phyloP scores from a whole-genome alignment of 306 rosid species.

The Casuarina cunninghamiana region DNA sequence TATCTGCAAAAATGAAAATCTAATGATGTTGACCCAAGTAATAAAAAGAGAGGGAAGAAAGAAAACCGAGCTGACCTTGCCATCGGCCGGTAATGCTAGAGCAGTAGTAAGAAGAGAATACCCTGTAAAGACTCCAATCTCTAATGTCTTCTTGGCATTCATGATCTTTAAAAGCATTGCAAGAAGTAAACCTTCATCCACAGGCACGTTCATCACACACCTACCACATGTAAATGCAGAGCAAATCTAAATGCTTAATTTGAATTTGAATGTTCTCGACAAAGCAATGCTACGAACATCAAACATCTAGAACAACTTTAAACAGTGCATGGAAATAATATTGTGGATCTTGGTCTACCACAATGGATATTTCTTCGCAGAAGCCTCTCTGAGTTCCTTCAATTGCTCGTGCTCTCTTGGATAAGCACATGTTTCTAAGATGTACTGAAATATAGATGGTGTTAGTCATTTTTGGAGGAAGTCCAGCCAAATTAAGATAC shows the following conservation, averaged over 20 bases:
- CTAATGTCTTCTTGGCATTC: conserved; percentile 63
- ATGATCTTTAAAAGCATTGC: conserved; percentile 53
- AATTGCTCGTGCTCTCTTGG: conserved; percentile 54
- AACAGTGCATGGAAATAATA: not conserved
- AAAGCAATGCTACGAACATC: not conserved
- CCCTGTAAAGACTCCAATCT: conserved; percentile 67
- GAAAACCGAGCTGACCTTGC: conserved; percentile 23
- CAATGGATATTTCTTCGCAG: conserved; percentile 28
- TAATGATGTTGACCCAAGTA: no score
- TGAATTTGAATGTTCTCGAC: not conserved
- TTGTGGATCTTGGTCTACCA: not conserved
- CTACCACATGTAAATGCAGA: conserved; percentile 16
- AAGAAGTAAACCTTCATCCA: conserved; percentile 53
- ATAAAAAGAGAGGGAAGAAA: no score
- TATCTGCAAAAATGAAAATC: conserved; percentile 27
- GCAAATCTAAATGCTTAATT: not conserved
- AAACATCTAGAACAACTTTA: not conserved
- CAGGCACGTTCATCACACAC: conserved; percentile 47
- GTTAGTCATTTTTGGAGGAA: not conserved
- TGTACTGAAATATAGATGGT: conserved; percentile 33
- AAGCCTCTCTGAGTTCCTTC: conserved; percentile 53
- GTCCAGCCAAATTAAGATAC: not conserved
- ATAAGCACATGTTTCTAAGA: conserved; percentile 41
- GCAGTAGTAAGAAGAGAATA: conserved; percentile 69
- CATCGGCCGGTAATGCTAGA: conserved; percentile 56